Conservation (phyloP, 306 rosid species). For the Rubus parviflorus region DNA sequence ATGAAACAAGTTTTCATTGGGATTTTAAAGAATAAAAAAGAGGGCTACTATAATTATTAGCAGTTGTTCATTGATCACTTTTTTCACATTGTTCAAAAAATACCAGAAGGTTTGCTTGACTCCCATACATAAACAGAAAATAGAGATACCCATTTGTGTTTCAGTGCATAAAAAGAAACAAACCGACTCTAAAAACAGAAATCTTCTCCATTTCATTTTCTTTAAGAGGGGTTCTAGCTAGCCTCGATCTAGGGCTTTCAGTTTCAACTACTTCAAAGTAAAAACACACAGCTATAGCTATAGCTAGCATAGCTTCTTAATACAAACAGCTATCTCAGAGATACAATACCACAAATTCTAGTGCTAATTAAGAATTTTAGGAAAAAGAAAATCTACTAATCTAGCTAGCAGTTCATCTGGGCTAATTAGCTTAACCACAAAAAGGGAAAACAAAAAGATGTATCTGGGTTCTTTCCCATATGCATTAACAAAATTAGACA, state of each 20-base stretch:
- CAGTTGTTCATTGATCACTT: neutral
- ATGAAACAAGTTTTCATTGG: conserved; percentile 3
- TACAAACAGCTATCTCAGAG: neutral
- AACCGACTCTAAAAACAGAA: conserved; percentile 53
- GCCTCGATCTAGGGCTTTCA: neutral
- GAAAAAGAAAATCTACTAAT: neutral
- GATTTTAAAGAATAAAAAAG: neutral
- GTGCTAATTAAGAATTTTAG: neutral
- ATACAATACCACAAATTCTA: neutral
- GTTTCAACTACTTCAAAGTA: neutral
- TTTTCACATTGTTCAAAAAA: conserved; percentile 40
- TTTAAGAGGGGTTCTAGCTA: neutral
- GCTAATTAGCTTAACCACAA: neutral
- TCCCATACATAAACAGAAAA: conserved; percentile 50
- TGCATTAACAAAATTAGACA: conserved; percentile 3
- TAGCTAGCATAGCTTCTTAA: neutral
- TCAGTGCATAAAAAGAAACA: conserved; percentile 57
- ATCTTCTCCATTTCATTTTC: conserved; percentile 10
- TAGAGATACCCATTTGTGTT: conserved; percentile 55
- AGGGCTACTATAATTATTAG: neutral
- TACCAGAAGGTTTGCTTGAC: conserved; percentile 41
- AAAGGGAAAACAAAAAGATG: neutral
- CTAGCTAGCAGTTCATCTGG: neutral
- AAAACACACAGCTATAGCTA: neutral
- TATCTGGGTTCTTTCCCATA: neutral